Conservation (phyloP, 371 early-diverging fungal genomes). For the Apophysomyces variabilis region DNA sequence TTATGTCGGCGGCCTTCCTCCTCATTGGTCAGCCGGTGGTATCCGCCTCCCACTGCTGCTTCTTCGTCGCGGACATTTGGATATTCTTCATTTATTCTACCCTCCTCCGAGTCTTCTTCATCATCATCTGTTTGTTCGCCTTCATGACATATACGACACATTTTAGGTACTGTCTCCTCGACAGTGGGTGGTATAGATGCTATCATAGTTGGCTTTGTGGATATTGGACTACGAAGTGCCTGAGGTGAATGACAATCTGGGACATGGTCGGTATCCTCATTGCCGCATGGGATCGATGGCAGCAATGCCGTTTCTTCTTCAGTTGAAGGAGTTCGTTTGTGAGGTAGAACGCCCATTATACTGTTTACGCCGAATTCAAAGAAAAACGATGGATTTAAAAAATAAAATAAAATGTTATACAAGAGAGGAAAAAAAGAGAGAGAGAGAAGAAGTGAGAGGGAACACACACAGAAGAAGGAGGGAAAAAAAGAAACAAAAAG, state of each 20-base stretch:
- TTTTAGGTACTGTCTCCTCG: neutral
- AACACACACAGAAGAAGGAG: neutral
- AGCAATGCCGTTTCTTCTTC: conserved; percentile 2
- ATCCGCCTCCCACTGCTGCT: neutral
- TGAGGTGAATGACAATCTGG: neutral
- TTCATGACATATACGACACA: conserved; percentile 29
- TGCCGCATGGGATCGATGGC: neutral
- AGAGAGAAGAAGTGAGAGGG: neutral
- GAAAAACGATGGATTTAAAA: neutral
- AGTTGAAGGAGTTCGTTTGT: neutral
- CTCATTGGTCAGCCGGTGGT: neutral
- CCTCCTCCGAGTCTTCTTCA: neutral
- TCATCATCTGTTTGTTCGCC: conserved; percentile 18
- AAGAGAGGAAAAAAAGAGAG: neutral
- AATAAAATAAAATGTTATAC: too few species aligned
- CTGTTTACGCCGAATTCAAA: neutral
- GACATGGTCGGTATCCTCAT: neutral
- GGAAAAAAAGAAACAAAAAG: neutral
- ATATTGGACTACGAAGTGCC: neutral
- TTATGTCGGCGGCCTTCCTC: neutral
- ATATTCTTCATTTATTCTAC: neutral
- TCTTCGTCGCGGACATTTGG: conserved; percentile 1
- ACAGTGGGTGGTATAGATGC: neutral
- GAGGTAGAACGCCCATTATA: too few species aligned
- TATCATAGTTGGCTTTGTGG: neutral